Percentiles rank a stretch among this genome's conserved stretches.
These are phyloP conservation scores for Plenodomus tracheiphilus DNA, from an alignment of 2,329 filamentous ascomycete genomes.

Conservation along the genomic window DNA sequence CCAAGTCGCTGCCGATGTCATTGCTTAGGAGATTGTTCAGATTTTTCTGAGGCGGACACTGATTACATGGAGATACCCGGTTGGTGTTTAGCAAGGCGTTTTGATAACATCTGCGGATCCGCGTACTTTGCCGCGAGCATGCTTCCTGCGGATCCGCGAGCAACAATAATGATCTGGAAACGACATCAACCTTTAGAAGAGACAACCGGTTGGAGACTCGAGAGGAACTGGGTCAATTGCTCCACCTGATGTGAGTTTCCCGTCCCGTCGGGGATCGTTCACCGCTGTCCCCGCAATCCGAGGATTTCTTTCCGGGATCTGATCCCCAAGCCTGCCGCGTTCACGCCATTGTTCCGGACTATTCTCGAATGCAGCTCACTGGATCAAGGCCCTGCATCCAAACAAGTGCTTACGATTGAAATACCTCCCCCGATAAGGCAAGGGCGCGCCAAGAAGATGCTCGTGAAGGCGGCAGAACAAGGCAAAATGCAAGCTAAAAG, in stretches of 20 bases:
- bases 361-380: constrained; percentile 17
- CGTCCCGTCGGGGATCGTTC: constrained; percentile 21
- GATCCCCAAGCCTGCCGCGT: constrained; percentile 9
- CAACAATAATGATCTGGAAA: neutral
- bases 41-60: constrained; percentile 3
- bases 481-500: constrained; percentile 22
- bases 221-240: constrained; percentile 9
- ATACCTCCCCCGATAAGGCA: constrained; percentile 20
- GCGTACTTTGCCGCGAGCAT: constrained; percentile 7
- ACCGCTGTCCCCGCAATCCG: constrained; percentile 20
- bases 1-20: constrained; percentile 23
- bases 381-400: constrained; percentile 23
- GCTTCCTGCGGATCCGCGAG: neutral
- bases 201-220: neutral
- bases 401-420: constrained; percentile 15
- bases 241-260: constrained; percentile 16
- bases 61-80: constrained; percentile 25
- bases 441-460: constrained; percentile 11
- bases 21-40: constrained; percentile 1
- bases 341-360: constrained; percentile 14
- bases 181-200: neutral
- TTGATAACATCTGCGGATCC: constrained; percentile 16
- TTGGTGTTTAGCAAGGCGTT: constrained; percentile 17
- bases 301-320: constrained; percentile 10
- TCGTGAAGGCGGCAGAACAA: constrained; percentile 16